These are phyloP conservation scores for Saksenaea oblongispora DNA, from an alignment of 371 early-diverging fungal genomes.

Conservation along the genomic window DNA sequence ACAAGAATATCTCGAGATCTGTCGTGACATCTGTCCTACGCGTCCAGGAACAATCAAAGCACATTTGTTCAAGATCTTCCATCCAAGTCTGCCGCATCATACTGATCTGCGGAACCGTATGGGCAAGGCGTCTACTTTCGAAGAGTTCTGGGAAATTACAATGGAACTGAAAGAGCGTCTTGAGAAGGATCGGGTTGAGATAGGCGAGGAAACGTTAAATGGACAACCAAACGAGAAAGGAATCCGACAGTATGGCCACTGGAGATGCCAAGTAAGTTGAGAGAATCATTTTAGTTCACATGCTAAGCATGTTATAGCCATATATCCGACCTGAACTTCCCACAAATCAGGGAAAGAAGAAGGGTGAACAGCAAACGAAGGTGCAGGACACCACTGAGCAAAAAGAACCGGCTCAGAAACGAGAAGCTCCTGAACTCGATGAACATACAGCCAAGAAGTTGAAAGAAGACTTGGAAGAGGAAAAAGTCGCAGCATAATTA, in stretches of 20 bases:
- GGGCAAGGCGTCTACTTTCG: constrained; percentile 60
- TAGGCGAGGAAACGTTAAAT: constrained; percentile 34
- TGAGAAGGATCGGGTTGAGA: constrained; percentile 38
- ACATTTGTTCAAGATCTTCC: constrained; percentile 94
- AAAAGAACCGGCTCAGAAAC: constrained; percentile 11
- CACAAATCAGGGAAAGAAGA: constrained; percentile 24
- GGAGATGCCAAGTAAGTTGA: constrained; percentile 55
- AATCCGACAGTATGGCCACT: constrained; percentile 68
- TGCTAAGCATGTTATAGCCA: constrained; percentile 59
- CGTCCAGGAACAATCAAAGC: constrained; percentile 70
- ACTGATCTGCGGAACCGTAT: constrained; percentile 78
- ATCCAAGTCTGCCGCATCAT: constrained; percentile 76
- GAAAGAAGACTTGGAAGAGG: constrained; percentile 13
- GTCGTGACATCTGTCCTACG: constrained; percentile 51
- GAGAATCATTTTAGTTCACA: not conserved
- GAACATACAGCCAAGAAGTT: constrained; percentile 14
- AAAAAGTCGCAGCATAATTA: not conserved
- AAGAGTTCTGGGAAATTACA: constrained; percentile 61
- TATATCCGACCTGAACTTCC: constrained; percentile 66
- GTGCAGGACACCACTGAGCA: constrained; percentile 10
- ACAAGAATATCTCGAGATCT: constrained; percentile 86
- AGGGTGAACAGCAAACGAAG: constrained; percentile 17
- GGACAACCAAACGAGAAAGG: constrained; percentile 60
- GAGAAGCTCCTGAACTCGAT: constrained; percentile 9
- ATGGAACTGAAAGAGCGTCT: constrained; percentile 65